These are phyloP conservation scores for Malus hybrid DNA, from an alignment of 331 rosid species.

Conservation along the genomic window DNA sequence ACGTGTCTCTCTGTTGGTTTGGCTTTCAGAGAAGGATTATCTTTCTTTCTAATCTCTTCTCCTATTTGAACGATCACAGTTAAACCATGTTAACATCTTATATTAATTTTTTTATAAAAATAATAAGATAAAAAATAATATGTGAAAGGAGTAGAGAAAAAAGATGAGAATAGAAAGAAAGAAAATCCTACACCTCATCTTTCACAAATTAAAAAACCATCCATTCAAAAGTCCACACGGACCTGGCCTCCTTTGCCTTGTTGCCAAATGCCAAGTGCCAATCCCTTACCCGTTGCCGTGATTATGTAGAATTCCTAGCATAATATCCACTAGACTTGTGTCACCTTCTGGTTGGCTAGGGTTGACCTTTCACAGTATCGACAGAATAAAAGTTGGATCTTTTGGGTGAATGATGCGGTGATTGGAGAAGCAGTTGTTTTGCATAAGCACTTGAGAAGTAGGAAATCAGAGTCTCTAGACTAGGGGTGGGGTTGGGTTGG, in stretches of 20 bases:
- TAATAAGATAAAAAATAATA: too few species aligned
- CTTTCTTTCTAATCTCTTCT: too few species aligned
- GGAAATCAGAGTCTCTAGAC: neutral
- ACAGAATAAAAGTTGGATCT: neutral
- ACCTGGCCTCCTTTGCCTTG: slow-evolving; percentile 4
- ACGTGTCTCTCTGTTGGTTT: slow-evolving; percentile 26
- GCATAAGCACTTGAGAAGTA: neutral
- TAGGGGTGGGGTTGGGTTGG: too few species aligned
- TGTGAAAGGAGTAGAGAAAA: too few species aligned
- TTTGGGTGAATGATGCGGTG: neutral
- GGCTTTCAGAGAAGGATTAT: neutral
- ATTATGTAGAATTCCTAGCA: neutral
- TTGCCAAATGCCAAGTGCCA: too few species aligned
- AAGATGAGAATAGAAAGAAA: too few species aligned
- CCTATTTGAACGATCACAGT: too few species aligned
- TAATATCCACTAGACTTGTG: slow-evolving; percentile 15
- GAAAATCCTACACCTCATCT: neutral
- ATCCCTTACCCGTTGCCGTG: too few species aligned
- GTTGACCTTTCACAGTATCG: neutral
- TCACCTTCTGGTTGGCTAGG: neutral
- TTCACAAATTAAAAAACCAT: neutral
- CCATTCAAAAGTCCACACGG: slow-evolving; percentile 39
- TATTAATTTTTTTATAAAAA: too few species aligned
- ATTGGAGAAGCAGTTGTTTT: neutral
- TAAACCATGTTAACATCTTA: too few species aligned